Conservation (phyloP, 345 rosid species). For the Mercurialis annua region DNA sequence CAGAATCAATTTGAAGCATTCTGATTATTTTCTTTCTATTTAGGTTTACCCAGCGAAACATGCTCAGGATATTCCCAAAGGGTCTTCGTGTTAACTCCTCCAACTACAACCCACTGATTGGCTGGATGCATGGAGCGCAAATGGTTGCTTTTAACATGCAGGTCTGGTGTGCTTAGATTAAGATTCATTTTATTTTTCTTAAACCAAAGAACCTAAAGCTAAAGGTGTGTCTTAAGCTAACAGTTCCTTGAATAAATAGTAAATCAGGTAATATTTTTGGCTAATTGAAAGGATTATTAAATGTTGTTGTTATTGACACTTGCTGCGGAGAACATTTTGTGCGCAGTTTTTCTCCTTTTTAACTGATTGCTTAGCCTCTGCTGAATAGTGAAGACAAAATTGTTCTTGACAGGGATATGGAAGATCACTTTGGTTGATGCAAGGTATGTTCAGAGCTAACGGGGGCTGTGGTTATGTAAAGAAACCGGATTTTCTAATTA, state of each 20-base stretch:
- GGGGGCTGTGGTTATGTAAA: slow-evolving; percentile 91
- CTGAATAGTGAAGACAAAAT: slow-evolving; percentile 6
- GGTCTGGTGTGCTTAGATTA: slow-evolving; percentile 35
- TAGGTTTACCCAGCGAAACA: slow-evolving; percentile 78
- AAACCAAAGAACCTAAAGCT: no score
- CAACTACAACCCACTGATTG: slow-evolving; percentile 61
- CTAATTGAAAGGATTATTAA: not conserved
- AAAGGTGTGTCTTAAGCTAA: not conserved
- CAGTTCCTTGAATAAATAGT: not conserved
- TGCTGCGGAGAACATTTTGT: not conserved
- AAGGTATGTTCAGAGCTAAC: slow-evolving; percentile 87
- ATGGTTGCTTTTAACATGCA: slow-evolving; percentile 93
- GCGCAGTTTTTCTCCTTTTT: not conserved
- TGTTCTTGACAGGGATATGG: slow-evolving; percentile 60
- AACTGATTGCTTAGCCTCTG: not conserved
- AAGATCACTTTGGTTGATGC: slow-evolving; percentile 88
- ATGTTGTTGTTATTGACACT: not conserved
- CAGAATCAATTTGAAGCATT: not conserved
- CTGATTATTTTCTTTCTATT: slow-evolving; percentile 23
- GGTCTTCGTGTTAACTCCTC: slow-evolving; percentile 73
- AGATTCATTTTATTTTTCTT: not conserved
- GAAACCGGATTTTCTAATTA: slow-evolving; percentile 67
- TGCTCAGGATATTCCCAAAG: slow-evolving; percentile 82
- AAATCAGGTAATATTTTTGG: not conserved
- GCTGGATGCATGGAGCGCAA: slow-evolving; percentile 89